phyloP scores from a whole-genome alignment of 495 filamentous ascomycete genomes.

The Sordaria brevicollis region DNA sequence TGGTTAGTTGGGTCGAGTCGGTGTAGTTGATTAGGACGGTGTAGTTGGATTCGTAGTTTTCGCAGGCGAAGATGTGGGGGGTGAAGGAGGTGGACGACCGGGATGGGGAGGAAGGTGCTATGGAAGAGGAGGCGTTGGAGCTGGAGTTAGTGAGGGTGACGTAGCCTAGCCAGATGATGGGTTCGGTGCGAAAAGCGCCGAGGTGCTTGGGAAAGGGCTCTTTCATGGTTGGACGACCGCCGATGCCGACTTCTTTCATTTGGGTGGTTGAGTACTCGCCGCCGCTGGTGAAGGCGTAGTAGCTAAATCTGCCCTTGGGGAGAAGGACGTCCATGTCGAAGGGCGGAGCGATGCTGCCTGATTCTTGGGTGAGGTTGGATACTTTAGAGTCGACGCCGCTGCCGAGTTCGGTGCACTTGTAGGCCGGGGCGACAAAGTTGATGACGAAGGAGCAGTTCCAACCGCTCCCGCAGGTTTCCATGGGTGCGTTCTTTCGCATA shows the following conservation, averaged over 20 bases:
- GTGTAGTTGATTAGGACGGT: constrained; percentile 24
- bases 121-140: constrained; percentile 3
- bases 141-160: constrained; percentile 12
- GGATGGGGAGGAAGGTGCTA: constrained; percentile 11
- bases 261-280: constrained; percentile 27
- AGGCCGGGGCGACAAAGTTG: constrained; percentile 23
- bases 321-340: constrained; percentile 23
- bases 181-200: constrained; percentile 29
- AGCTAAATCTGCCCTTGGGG: constrained; percentile 22
- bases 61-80: constrained; percentile 29
- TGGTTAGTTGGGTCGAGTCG: constrained; percentile 15
- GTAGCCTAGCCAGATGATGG: constrained; percentile 28
- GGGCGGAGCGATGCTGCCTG: constrained; percentile 15
- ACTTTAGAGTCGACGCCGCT: constrained; percentile 20
- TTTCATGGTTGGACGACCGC: constrained; percentile 17
- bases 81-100: constrained; percentile 21
- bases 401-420: constrained; percentile 26
- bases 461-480: constrained; percentile 25
- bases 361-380: constrained; percentile 17
- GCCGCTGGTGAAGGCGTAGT: constrained; percentile 24
- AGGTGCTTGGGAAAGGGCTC: constrained; percentile 24
- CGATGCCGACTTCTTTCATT: constrained; percentile 18
- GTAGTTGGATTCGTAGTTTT: constrained; percentile 28
- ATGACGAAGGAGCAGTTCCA: constrained; percentile 29
- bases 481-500: constrained; percentile 10